Evolutionary conservation across 139 green algal genomes (phyloP).

Genomic region (Chlamydomonas eustigma): DNA sequence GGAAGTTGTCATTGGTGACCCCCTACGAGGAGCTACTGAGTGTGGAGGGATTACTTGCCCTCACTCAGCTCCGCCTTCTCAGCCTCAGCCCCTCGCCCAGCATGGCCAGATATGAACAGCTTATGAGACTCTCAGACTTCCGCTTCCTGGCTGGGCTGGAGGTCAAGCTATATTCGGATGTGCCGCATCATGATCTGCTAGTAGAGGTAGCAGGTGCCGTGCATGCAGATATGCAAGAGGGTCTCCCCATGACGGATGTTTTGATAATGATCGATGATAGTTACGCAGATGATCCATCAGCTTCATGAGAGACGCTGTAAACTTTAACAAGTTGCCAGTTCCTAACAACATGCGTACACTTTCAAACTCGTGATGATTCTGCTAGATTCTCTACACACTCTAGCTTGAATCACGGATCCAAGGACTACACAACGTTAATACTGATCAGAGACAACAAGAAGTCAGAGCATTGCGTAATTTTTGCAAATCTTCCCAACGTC

Average conservation of each 20-base stretch:
- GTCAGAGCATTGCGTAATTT: too few relatives aligned
- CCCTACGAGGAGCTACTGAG: conserved; percentile 7
- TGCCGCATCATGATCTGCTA: conserved; percentile 13
- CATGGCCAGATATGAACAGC: neutral
- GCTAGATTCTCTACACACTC: too few relatives aligned
- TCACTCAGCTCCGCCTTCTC: conserved; percentile 17
- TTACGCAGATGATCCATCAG: conserved; percentile 15
- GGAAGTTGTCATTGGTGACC: conserved; percentile 13
- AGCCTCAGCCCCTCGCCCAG: neutral
- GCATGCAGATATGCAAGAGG: conserved; percentile 13
- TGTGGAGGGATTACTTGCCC: conserved; percentile 1
- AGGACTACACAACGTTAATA: too few relatives aligned
- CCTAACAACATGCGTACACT: too few relatives aligned
- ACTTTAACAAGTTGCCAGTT: too few relatives aligned
- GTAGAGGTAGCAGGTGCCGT: neutral
- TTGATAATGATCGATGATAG: conserved; percentile 14
- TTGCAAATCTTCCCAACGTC: too few relatives aligned
- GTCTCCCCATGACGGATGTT: conserved; percentile 20
- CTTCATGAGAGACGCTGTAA: too few relatives aligned
- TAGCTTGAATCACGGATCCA: too few relatives aligned
- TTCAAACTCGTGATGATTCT: too few relatives aligned
- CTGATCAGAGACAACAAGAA: too few relatives aligned
- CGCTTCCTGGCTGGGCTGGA: conserved; percentile 20
- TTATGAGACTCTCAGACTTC: conserved; percentile 1
- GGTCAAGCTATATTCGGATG: conserved; percentile 20